These are phyloP conservation scores for Aspergillus puulaauensis DNA, from an alignment of 2,329 filamentous ascomycete species.

Conservation along the genomic window DNA sequence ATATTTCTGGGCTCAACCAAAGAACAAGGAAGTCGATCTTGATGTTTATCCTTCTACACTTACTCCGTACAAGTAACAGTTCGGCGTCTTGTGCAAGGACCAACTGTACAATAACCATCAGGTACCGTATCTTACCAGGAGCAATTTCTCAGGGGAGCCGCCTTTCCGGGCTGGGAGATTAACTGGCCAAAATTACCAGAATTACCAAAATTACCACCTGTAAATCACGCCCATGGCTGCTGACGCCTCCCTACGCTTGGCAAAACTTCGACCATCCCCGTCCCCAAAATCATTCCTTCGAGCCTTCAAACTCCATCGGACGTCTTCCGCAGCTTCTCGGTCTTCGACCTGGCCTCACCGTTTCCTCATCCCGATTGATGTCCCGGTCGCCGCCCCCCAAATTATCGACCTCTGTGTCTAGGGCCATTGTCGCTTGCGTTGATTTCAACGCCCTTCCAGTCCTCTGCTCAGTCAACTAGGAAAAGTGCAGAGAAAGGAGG, in stretches of 20 bases:
- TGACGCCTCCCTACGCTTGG: slow-evolving; percentile 39
- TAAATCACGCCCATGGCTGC: slow-evolving; percentile 24
- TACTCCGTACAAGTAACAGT: neutral
- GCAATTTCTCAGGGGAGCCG: slow-evolving; percentile 13
- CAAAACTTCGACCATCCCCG: slow-evolving; percentile 30
- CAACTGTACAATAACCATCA: neutral
- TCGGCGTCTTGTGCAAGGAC: no score
- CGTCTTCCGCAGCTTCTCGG: slow-evolving; percentile 19
- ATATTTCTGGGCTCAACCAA: neutral
- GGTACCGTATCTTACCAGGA: slow-evolving; percentile 7
- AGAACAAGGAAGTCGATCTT: neutral
- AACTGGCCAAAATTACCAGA: slow-evolving; percentile 21
- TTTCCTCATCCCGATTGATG: slow-evolving; percentile 29
- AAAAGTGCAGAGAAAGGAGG: slow-evolving; percentile 40
- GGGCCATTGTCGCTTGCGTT: slow-evolving; percentile 25
- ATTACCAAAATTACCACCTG: slow-evolving; percentile 22
- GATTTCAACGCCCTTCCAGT: slow-evolving; percentile 27
- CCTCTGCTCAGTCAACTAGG: slow-evolving; percentile 32
- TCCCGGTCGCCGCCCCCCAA: slow-evolving; percentile 21
- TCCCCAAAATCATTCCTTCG: slow-evolving; percentile 25
- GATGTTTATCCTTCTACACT: neutral
- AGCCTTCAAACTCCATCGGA: slow-evolving; percentile 23
- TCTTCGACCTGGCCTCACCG: slow-evolving; percentile 23
- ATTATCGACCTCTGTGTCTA: slow-evolving; percentile 26
- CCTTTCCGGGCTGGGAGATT: slow-evolving; percentile 18